These are phyloP conservation scores for Iris pallida DNA, from an alignment of 116 monocot genomes.

Conservation along the genomic window DNA sequence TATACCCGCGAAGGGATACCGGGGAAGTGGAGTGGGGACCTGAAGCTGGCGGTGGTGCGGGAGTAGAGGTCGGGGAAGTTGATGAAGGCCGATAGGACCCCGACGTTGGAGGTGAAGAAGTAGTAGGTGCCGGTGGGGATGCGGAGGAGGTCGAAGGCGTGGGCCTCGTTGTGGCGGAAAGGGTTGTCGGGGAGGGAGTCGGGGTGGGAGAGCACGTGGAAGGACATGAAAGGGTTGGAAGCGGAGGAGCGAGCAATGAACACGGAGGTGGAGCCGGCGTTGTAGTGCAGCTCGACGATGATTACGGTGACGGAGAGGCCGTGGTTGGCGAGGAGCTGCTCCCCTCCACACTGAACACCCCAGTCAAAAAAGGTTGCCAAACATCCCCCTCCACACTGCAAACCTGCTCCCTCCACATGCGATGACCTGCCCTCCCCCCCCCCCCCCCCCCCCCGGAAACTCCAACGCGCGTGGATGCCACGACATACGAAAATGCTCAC, in stretches of 20 bases:
- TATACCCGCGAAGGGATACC: too few relatives aligned
- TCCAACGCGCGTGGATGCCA: too few relatives aligned
- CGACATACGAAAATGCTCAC: too few relatives aligned
- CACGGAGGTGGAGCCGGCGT: conserved; percentile 33
- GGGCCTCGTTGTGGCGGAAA: conserved; percentile 43
- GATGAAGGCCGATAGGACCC: conserved; percentile 5
- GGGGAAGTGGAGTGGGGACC: conserved; percentile 7
- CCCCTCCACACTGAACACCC: too few relatives aligned
- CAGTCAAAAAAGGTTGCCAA: too few relatives aligned
- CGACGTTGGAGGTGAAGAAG: conserved; percentile 20
- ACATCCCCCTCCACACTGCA: too few relatives aligned
- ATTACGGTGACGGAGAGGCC: conserved; percentile 45
- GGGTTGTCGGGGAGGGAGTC: conserved; percentile 17
- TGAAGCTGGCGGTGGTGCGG: conserved; percentile 8
- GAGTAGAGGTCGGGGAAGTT: conserved; percentile 23
- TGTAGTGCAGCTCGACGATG: conserved; percentile 40
- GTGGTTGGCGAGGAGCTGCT: conserved; percentile 32
- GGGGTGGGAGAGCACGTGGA: conserved; percentile 45
- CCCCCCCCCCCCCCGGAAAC: too few relatives aligned
- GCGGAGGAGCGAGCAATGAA: conserved; percentile 39
- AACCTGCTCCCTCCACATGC: too few relatives aligned
- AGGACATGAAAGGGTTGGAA: conserved; percentile 46
- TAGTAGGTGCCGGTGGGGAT: conserved; percentile 33
- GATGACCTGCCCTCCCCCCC: too few relatives aligned
- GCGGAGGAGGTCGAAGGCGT: conserved; percentile 49